These are phyloP conservation scores for Capronia coronata DNA, from an alignment of 2,329 filamentous ascomycete genomes.

Conservation along the genomic window DNA sequence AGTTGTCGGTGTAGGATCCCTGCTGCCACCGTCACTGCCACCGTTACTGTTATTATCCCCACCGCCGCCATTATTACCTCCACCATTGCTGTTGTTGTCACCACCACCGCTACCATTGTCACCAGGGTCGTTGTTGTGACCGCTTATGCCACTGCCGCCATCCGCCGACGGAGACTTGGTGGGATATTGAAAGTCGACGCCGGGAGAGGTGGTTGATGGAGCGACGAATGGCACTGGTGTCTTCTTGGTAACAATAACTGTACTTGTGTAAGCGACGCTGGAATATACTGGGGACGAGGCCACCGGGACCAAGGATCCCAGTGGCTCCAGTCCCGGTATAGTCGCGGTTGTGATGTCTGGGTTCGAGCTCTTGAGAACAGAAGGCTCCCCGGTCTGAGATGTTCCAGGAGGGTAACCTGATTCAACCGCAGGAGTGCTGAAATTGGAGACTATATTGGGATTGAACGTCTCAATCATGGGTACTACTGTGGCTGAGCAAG, in stretches of 20 bases:
- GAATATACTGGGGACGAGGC: slow-evolving; percentile 9
- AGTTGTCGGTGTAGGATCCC: background rate
- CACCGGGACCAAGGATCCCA: background rate
- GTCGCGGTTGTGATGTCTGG: background rate
- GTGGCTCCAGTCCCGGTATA: background rate
- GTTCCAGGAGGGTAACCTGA: background rate
- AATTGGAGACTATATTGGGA: background rate
- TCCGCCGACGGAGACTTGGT: background rate
- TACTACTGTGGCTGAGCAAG: slow-evolving; percentile 20
- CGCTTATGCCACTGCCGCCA: too few relatives aligned
- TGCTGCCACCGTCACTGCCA: background rate
- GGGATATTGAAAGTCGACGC: slow-evolving; percentile 18
- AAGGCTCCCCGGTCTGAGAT: too few relatives aligned
- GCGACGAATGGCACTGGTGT: slow-evolving; percentile 23
- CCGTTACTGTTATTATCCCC: background rate
- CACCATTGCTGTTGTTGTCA: background rate
- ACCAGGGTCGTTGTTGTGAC: background rate
- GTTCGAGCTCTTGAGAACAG: background rate
- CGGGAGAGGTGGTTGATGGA: slow-evolving; percentile 12
- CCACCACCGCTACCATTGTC: background rate
- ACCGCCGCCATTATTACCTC: background rate
- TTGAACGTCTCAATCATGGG: slow-evolving; percentile 4
- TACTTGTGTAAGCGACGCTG: slow-evolving; percentile 23
- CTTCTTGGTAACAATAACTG: slow-evolving; percentile 29
- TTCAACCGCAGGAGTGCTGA: background rate